Percentiles rank a stretch among this genome's conserved stretches.
These are phyloP conservation scores for Russula dissimulans DNA, from an alignment of 768 basidiomycete species.

Conservation along the genomic window DNA sequence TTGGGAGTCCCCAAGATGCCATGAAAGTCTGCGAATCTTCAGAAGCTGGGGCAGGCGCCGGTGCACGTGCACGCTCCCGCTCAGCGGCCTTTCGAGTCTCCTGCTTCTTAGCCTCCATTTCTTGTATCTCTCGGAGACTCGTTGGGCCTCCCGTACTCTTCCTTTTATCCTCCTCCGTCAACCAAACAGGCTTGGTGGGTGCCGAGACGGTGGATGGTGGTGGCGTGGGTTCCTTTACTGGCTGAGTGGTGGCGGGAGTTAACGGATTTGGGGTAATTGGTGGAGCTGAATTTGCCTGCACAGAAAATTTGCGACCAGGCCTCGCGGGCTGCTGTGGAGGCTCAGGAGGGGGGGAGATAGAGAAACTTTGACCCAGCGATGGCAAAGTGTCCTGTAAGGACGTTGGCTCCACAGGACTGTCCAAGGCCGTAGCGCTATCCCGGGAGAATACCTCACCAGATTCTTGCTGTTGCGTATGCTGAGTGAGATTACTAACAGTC, in stretches of 20 bases:
- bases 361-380: neutral
- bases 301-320: slow-evolving; percentile 9
- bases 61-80: slow-evolving; percentile 56
- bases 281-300: slow-evolving; percentile 16
- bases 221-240: slow-evolving; percentile 19
- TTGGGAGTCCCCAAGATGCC: slow-evolving; percentile 78
- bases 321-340: slow-evolving; percentile 21
- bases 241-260: slow-evolving; percentile 15
- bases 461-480: slow-evolving; percentile 47
- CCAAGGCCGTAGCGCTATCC: slow-evolving; percentile 16
- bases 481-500: slow-evolving; percentile 48
- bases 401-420: slow-evolving; percentile 14
- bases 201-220: slow-evolving; percentile 19
- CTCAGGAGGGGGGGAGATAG: slow-evolving; percentile 21
- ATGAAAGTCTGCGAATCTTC: slow-evolving; percentile 58
- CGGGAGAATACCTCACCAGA: slow-evolving; percentile 24
- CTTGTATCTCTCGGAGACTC: slow-evolving; percentile 91
- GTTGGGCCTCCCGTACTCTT: slow-evolving; percentile 42
- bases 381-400: slow-evolving; percentile 20
- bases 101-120: slow-evolving; percentile 74
- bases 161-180: slow-evolving; percentile 58
- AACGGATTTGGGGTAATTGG: slow-evolving; percentile 8
- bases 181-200: slow-evolving; percentile 51
- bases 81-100: slow-evolving; percentile 71
- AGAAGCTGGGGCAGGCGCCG: slow-evolving; percentile 36